These are phyloP conservation scores for Pseudogymnoascus sp. DNA, from an alignment of 2,329 filamentous ascomycete genomes.

Conservation along the genomic window DNA sequence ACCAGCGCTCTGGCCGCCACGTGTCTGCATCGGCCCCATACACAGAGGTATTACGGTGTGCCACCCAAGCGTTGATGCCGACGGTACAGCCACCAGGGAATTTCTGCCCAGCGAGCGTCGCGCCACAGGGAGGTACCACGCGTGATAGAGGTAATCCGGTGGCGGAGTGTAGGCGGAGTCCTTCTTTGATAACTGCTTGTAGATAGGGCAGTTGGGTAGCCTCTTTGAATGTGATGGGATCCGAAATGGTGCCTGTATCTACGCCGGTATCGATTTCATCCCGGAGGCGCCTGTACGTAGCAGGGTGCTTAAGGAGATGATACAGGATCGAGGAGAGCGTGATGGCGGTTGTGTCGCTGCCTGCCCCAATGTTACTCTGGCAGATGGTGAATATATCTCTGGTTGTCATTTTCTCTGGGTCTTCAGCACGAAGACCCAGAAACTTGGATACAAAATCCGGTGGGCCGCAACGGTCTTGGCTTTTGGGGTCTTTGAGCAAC, in stretches of 20 bases:
- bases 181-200: constrained; percentile 29
- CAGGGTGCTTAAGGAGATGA: constrained; percentile 26
- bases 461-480: constrained; percentile 17
- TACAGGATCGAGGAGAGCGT: constrained; percentile 31
- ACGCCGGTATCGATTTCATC: constrained; percentile 20
- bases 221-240: constrained; percentile 22
- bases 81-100: constrained; percentile 36
- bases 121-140: constrained; percentile 38
- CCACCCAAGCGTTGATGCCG: constrained; percentile 36
- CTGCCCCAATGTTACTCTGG: constrained; percentile 29
- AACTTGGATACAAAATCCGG: constrained; percentile 36
- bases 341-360: constrained; percentile 31
- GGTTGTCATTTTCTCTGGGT: constrained; percentile 28
- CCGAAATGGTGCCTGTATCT: constrained; percentile 10
- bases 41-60: constrained; percentile 35
- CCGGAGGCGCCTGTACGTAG: constrained; percentile 18
- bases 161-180: constrained; percentile 35
- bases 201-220: constrained; percentile 22
- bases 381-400: constrained; percentile 26
- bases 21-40: constrained; percentile 35
- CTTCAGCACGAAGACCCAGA: constrained; percentile 29
- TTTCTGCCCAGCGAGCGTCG: constrained; percentile 32
- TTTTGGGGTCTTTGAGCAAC: constrained; percentile 14
- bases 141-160: constrained; percentile 42
- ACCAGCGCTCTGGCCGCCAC: constrained; percentile 40